Base-by-base conservation (phyloP, 176 grass and related monocot species). In the Aegilops speltoides region DNA sequence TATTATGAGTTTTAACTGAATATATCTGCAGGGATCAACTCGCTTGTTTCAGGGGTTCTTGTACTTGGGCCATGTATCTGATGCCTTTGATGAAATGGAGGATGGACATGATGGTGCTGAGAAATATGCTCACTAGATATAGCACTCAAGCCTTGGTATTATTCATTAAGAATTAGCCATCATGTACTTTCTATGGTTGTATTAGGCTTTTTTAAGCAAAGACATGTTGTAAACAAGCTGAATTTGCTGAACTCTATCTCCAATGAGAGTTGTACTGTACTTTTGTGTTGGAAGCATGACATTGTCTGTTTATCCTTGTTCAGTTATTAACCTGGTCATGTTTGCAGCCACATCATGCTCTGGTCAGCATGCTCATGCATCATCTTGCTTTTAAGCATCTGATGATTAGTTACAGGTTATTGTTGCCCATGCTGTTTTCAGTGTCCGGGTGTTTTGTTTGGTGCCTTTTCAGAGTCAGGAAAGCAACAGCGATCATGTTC, bases 181-280 rank as follows among this genome's bases (percentile, higher is more conserved):
- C 6, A 73, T 73, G 37, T 43, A 8, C 12, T 73, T 72, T 73
- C 11, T 71, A 40, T 13, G 68, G 11, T 22, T 11, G 68, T n/a
- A 41, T 24, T 13, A 72, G 22, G 38, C 11, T 13, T 73, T 37
- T 2, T 70, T 70, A 38, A 38, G 32, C 19, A 7, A 70, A 69
- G 68, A 19, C 33, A 38, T 38, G 22, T 13, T 73, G 70, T 73
- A 45, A 23, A 13, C 70, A 73, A 73, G 38, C 10, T 45, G 70
- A 73, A 73, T 73, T 73, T 73, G 22, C 12, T n/a, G 70, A 43
- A 43, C 32, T 69, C 66, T 69, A 70, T 69, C 56, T 59, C 19
- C 22, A 8, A 59, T 26, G 43, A 16, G n/a, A 28, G 14, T 24
- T 4, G 72, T 17, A 46, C 7, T 26, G 40, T 75, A 48, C 23